Evolutionary conservation across 768 basidiomycete species (phyloP).

Genomic region (Phlegmacium glaucopus): DNA sequence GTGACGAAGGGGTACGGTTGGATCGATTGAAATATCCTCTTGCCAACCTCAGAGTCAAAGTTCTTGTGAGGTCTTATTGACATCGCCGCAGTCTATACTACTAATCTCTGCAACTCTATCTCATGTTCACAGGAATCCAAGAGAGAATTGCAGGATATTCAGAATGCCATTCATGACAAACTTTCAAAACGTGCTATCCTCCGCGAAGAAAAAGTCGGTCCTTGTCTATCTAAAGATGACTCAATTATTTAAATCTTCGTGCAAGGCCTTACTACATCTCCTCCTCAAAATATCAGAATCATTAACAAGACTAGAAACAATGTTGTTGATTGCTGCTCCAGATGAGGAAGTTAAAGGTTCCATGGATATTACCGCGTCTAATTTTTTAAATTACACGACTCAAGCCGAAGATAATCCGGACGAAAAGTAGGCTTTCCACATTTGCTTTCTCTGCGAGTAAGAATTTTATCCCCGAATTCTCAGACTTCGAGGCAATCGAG

Average conservation of each 20-base stretch:
- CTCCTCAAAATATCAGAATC: slow-evolving; percentile 93
- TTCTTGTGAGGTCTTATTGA: slow-evolving; percentile 51
- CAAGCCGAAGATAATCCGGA: slow-evolving; percentile 41
- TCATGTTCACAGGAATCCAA: slow-evolving; percentile 50
- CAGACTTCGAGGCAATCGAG: slow-evolving; percentile 60
- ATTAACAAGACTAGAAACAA: slow-evolving; percentile 79
- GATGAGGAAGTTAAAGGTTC: slow-evolving; percentile 36
- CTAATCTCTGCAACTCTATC: neutral
- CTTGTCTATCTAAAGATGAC: neutral
- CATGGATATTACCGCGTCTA: slow-evolving; percentile 31
- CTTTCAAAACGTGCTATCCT: slow-evolving; percentile 70
- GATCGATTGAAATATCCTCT: slow-evolving; percentile 69
- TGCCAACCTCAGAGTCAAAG: slow-evolving; percentile 53
- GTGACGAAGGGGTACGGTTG: slow-evolving; percentile 77
- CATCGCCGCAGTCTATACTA: neutral
- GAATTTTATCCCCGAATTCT: slow-evolving; percentile 5
- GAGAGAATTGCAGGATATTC: slow-evolving; percentile 57
- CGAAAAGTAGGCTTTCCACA: slow-evolving; percentile 30
- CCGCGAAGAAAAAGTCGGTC: slow-evolving; percentile 79
- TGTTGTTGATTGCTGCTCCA: slow-evolving; percentile 68
- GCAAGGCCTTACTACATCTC: slow-evolving; percentile 77
- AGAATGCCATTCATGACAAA: slow-evolving; percentile 75
- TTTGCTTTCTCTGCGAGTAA: neutral
- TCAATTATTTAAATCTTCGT: slow-evolving; percentile 1
- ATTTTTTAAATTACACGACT: slow-evolving; percentile 22